Base-by-base conservation (phyloP, 352 stramenopile genomes). In the Pythium chondricola region DNA sequence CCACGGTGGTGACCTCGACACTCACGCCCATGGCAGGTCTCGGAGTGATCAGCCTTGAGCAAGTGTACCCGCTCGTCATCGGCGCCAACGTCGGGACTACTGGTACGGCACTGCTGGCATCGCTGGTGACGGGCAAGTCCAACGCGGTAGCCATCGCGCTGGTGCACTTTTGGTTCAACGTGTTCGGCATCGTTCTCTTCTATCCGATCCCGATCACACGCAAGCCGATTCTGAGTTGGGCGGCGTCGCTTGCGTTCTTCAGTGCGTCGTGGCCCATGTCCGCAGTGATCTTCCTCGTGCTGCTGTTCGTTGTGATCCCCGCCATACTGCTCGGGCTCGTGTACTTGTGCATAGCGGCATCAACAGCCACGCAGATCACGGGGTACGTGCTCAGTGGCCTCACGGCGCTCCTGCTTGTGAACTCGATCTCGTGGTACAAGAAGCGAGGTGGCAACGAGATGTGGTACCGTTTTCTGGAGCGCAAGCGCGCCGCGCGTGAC, bases 41-140 rank as follows among this genome's bases (percentile, higher is more conserved):
- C 13, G 79, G 71, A 20, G 61, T 80, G 10, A 64, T 93, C 44
- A 54, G 52, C 10, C 48, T 93, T 11, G 73, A 92, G 37, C 68
- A 59, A 45, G 85, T 88, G 65, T 69, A 77, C 37, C 78, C 82
- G 21, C 46, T 93, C 6, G 82, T 78, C 32, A 62, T 93, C 25
- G 82, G 82, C 44, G 78, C 82, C 35, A 89, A 93, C 49, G 77
- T 93, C 47, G 82, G 82, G 42, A 91, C 82, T 10, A 91, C 79
- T 8, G 50, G 83, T 13, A 93, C 82, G 33, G 74, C 58, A 16
- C 43, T 93, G 17, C 41, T 90, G 33, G 74, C 82, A 38, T 59
- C 78, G 22, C 42, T 90, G 40, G 74, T 90, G 17, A 74, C 69
- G 42, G 63, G 63, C 31, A 75, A 67, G 27, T 37, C 66, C 7